Base-by-base conservation (phyloP, 805 yeast species). In the Teunomyces kruisii region DNA sequence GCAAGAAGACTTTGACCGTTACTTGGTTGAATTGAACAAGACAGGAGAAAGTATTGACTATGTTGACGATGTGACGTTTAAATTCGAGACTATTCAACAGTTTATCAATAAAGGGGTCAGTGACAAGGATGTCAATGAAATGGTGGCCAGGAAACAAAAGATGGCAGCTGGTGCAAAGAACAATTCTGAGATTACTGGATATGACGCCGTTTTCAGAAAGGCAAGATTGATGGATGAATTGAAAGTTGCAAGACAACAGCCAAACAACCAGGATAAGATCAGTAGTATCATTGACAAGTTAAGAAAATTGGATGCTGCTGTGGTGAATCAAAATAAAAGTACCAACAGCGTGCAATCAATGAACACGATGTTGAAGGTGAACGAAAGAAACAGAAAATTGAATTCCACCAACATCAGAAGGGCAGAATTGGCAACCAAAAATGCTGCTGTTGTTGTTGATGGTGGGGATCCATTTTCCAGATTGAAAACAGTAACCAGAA, bases 381-480 rank as follows among this genome's bases (percentile, higher is more conserved):
- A 90, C 53, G 85, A 86, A 56, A 81, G 96, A 57, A 94, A 94
- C 65, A 79, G 96, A 62, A 86, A 81, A 55, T 76, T 85, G 51
- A 92, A 92, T 65, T 83, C 83, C 61, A 82, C 82, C 42, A 80
- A 79, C 39, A 81, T 90, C 54, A 83, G 95, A 58, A 76, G 78
- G 56, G 97, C 96, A 0, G 97, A 91, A 62, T 65, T 81, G 35
- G 73, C 74, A 54, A 81, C 86, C 39, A 45, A 46, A 38, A 45
- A 44, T 30, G 45, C 52, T 1, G 52, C 74, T 45, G 71, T 55
- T 35, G 67, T 67, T 46, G 73, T 79, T 43, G 80, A 75, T 55
- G 64, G 56, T 7, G 74, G 74, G 7, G 88, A 94, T 68, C 98
- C 99, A 16, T 94, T 94, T 66, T 81, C 86, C 53, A 82, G 98